A percentile compares a stretch with the other conserved stretches of the same genome.
Evolutionary conservation across 768 basidiomycete genomes (phyloP).

Genomic region (Rhizopogon roseolus): DNA sequence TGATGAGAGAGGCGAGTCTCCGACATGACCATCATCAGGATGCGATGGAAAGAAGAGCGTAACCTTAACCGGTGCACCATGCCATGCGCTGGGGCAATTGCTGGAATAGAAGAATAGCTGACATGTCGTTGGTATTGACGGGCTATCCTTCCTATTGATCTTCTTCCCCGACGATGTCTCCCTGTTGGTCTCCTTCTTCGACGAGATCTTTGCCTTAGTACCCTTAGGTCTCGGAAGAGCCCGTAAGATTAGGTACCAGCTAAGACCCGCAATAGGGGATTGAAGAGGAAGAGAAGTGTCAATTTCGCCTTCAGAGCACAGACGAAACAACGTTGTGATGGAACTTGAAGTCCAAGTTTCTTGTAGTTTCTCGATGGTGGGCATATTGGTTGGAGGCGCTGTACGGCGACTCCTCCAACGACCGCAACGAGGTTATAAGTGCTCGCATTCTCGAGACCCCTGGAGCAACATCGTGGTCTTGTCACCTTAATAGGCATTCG

Average conservation of each 20-base stretch:
- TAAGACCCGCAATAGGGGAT: not conserved
- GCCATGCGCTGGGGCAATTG: not conserved
- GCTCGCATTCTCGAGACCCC: not conserved
- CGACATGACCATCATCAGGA: not conserved
- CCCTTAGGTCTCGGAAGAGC: no score
- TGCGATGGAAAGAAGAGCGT: not conserved
- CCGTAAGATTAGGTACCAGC: not conserved
- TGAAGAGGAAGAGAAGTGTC: not conserved
- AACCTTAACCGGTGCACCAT: not conserved
- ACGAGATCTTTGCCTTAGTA: no score
- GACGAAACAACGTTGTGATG: not conserved
- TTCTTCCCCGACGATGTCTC: no score
- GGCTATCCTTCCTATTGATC: no score
- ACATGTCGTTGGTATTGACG: no score
- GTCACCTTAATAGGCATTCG: no score
- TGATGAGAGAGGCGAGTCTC: no score
- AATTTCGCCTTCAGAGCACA: not conserved
- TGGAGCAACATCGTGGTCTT: not conserved
- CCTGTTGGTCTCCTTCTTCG: no score
- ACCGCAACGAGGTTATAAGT: not conserved
- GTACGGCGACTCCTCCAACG: not conserved
- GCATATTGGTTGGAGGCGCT: not conserved
- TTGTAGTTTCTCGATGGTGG: not conserved
- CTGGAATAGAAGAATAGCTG: not conserved
- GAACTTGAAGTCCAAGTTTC: not conserved